phyloP scores from a whole-genome alignment of 2,329 filamentous ascomycete species.

The Lachnellula willkommii region DNA sequence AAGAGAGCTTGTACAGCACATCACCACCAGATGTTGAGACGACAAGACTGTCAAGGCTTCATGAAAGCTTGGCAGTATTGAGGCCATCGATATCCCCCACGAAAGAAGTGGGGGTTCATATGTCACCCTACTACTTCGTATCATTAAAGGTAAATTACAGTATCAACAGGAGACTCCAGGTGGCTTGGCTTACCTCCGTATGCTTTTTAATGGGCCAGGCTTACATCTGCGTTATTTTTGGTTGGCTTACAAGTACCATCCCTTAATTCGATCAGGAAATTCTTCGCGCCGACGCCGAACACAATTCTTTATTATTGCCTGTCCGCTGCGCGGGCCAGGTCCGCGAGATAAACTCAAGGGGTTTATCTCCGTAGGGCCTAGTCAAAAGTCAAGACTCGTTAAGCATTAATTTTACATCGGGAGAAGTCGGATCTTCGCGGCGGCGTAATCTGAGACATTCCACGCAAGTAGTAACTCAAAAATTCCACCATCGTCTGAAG shows the following conservation, averaged over 20 bases:
- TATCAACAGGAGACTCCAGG: background rate
- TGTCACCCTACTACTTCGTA: background rate
- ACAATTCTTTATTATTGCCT: no score
- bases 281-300: no score
- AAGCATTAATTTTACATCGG: slow-evolving; percentile 1
- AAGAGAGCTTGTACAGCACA: background rate
- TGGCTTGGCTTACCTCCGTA: no score
- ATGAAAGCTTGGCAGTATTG: background rate
- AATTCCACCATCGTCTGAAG: background rate
- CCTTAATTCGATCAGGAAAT: no score
- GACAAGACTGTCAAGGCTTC: background rate
- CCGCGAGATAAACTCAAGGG: background rate
- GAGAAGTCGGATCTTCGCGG: background rate
- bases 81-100: background rate
- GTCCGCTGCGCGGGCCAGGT: background rate
- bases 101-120: background rate
- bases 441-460: background rate
- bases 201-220: no score
- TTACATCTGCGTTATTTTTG: no score
- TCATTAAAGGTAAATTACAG: background rate
- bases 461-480: background rate
- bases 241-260: no score
- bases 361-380: background rate
- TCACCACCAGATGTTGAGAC: background rate
- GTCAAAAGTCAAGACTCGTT: background rate